A percentile compares a stretch with the other conserved stretches of the same genome.
Conservation (phyloP, 1,284 basidiomycete genomes). For the Melampsora americana region DNA sequence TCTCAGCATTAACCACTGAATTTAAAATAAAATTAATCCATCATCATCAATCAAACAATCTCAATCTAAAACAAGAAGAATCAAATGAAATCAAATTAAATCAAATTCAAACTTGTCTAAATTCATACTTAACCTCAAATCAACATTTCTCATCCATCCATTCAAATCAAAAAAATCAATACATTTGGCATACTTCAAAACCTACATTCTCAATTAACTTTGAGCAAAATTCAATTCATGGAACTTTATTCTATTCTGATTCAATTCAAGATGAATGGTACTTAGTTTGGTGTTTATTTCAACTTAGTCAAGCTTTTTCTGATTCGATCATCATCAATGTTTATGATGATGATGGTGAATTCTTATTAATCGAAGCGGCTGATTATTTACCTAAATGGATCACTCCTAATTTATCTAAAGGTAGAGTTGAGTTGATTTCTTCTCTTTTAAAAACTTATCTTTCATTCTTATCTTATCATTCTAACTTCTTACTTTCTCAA, state of each 20-base stretch:
- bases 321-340: slow-evolving; percentile 60
- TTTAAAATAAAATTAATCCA: neutral
- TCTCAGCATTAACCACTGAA: neutral
- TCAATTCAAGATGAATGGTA: slow-evolving; percentile 96
- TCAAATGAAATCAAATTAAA: neutral
- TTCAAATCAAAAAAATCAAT: slow-evolving; percentile 10
- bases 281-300: slow-evolving; percentile 76
- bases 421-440: slow-evolving; percentile 68
- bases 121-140: slow-evolving; percentile 5
- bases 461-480: slow-evolving; percentile 1
- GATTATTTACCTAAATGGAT: slow-evolving; percentile 86
- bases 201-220: slow-evolving; percentile 2
- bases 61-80: neutral
- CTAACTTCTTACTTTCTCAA: neutral
- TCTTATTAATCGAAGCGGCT: slow-evolving; percentile 93
- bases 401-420: slow-evolving; percentile 80
- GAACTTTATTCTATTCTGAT: slow-evolving; percentile 61
- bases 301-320: slow-evolving; percentile 73
- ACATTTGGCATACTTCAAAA: slow-evolving; percentile 38
- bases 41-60: too few species aligned
- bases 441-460: slow-evolving; percentile 49
- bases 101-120: slow-evolving; percentile 29
- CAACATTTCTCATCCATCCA: slow-evolving; percentile 7
- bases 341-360: slow-evolving; percentile 90
- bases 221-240: neutral